Evolutionary conservation across 2,329 filamentous ascomycete genomes (phyloP).

Genomic region (Sclerotinia sclerotiorum): DNA sequence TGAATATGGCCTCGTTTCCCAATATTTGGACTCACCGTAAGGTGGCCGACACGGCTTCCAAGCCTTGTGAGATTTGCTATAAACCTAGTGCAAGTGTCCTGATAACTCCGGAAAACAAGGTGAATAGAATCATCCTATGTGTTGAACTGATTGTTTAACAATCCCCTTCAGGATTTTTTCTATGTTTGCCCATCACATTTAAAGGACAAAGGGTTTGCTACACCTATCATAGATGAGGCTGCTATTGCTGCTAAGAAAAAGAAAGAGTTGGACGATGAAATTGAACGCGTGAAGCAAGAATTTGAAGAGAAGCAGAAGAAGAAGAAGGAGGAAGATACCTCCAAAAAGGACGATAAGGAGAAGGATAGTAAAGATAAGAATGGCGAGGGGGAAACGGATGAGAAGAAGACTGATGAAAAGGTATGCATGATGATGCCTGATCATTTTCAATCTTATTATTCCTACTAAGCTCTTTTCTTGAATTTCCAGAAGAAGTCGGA

Average conservation of each 20-base stretch:
- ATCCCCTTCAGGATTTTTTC: constrained; percentile 71
- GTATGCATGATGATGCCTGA: constrained; percentile 35
- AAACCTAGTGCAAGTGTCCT: constrained; percentile 85
- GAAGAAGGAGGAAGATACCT: constrained; percentile 64
- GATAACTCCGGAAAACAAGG: constrained; percentile 87
- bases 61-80: constrained; percentile 87
- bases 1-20: constrained; percentile 50
- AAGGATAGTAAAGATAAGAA: constrained; percentile 48
- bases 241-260: constrained; percentile 59
- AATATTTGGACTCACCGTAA: constrained; percentile 85
- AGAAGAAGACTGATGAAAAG: constrained; percentile 45
- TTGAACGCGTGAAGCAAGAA: constrained; percentile 63
- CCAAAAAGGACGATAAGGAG: constrained; percentile 51
- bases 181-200: constrained; percentile 84
- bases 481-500: constrained; percentile 35
- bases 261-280: constrained; percentile 64
- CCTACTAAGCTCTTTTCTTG: constrained; percentile 22
- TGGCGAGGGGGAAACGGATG: constrained; percentile 45
- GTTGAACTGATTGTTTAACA: constrained; percentile 1
- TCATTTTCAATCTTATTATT: not conserved
- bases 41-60: constrained; percentile 80
- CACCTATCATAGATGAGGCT: constrained; percentile 69
- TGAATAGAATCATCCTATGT: constrained; percentile 41
- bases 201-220: constrained; percentile 78
- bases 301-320: constrained; percentile 77